A percentile compares a stretch with the other conserved stretches of the same genome.
These are phyloP conservation scores for Hyphopichia wangnamkhiaoensis DNA, from an alignment of 1,139 yeast species.

Conservation along the genomic window DNA sequence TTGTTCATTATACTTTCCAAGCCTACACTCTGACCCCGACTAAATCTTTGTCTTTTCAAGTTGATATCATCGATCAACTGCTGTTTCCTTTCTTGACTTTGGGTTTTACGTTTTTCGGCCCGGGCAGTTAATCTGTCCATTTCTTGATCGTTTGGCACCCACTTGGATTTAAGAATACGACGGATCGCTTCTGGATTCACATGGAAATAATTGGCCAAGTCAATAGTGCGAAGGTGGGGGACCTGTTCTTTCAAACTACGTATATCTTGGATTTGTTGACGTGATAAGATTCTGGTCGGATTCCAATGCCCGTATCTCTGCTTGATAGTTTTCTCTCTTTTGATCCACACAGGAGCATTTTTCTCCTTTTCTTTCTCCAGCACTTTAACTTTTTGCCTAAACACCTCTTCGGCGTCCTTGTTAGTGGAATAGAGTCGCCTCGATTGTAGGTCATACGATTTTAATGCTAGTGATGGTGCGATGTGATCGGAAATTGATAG, in stretches of 20 bases:
- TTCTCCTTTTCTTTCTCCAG: constrained; percentile 11
- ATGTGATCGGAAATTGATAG: too few relatives aligned
- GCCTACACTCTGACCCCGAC: background rate
- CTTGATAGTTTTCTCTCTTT: constrained; percentile 60
- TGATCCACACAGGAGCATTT: constrained; percentile 54
- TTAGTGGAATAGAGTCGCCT: background rate
- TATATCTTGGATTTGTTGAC: constrained; percentile 71
- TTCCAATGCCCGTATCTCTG: constrained; percentile 70
- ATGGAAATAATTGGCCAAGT: constrained; percentile 63
- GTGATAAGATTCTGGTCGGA: constrained; percentile 66
- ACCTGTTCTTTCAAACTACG: constrained; percentile 52
- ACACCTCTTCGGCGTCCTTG: constrained; percentile 11
- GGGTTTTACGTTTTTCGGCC: constrained; percentile 38
- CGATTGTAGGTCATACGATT: background rate
- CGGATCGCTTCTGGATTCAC: constrained; percentile 84
- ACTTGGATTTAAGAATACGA: constrained; percentile 72
- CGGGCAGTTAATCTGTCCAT: constrained; percentile 47
- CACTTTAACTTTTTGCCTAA: constrained; percentile 16
- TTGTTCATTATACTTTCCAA: background rate
- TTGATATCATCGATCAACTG: constrained; percentile 3
- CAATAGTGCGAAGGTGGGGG: constrained; percentile 63
- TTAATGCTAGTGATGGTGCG: background rate
- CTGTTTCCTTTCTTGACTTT: constrained; percentile 11
- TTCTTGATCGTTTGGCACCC: constrained; percentile 66
- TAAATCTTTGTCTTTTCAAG: background rate